These are phyloP conservation scores for Chlamydomonas applanata DNA, from an alignment of 139 green algal species.

Conservation along the genomic window DNA sequence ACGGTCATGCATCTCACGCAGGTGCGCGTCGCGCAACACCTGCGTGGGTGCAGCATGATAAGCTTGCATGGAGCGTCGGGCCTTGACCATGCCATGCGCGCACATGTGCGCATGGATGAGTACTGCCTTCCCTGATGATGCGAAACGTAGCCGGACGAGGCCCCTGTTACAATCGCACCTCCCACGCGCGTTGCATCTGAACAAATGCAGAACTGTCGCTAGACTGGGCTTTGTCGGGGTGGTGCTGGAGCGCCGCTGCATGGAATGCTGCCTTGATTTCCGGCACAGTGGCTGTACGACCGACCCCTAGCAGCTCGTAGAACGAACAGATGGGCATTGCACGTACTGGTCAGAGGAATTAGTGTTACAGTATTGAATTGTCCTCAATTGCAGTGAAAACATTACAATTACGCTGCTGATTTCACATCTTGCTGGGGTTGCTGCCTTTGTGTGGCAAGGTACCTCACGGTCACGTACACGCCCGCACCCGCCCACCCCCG, in stretches of 20 bases:
- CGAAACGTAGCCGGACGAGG: too few species aligned
- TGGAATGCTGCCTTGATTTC: not conserved
- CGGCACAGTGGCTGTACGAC: not conserved
- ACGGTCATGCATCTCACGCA: not conserved
- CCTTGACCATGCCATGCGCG: too few species aligned
- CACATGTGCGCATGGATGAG: too few species aligned
- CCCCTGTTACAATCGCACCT: not conserved
- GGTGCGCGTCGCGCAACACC: not conserved
- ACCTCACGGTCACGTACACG: too few species aligned
- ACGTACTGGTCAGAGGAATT: not conserved
- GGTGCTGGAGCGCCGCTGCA: slow-evolving; percentile 6
- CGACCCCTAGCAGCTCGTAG: slow-evolving; percentile 1
- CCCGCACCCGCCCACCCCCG: too few species aligned
- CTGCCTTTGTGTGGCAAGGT: too few species aligned
- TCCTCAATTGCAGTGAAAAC: too few species aligned
- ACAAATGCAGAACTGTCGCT: not conserved
- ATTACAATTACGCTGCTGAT: too few species aligned
- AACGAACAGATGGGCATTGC: not conserved
- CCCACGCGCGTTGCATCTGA: not conserved
- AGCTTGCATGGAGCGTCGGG: not conserved
- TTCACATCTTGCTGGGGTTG: too few species aligned
- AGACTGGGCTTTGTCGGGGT: not conserved
- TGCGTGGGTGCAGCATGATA: too few species aligned
- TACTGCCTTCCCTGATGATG: too few species aligned
- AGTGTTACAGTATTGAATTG: too few species aligned